Base-by-base conservation (phyloP, 2,329 filamentous ascomycete genomes). In the Pseudocercospora macadamiae region DNA sequence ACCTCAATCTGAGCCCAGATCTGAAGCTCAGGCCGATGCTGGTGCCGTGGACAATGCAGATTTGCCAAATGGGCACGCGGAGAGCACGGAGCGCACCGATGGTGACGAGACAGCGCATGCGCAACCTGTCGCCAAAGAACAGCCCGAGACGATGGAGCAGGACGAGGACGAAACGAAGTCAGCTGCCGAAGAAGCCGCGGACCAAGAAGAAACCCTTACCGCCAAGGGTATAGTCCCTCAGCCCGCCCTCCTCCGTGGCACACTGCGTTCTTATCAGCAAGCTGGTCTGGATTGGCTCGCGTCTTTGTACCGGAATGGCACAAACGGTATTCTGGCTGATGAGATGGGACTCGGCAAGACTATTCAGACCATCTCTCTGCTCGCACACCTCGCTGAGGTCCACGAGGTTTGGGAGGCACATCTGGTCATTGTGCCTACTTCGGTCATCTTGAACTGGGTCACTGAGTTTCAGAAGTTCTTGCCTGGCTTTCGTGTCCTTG, bases 391-490 rank as follows among this genome's bases (percentile, higher is more conserved):
- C 32, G 95, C 96, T 7, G 93, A 93, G 62, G 84, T 91, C 36
- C 90, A 96, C 71, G 86, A 92, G 69, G 87, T 96, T 4, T 99
- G 95, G 96, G 95, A 96, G 0, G 92, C 95, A 0, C 95, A 99
- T 79, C 80, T 99, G 21, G 91, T 99, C 49, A 89, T 99, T 61
- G 95, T 99, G 1, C 95, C 95, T 1, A 99, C 95, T 2, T 97
- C 93, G 75, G 96, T 99, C 49, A 97, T 99, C 83, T 85, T 99
- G 64, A 99, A 99, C 72, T 99, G 95, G 95, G 96, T 99, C 74
- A 97, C 97, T 89, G 95, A 99, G 76, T 99, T 99, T 82, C 97
- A 97, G 72, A 99, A 99, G 74, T 99, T 93, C 86, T 91, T 93
- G 57, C 95, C 96, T 2, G 93, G 95, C 0, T 99, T 99, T 81